Evolutionary conservation across 805 yeast genomes (phyloP).

Genomic region (Spathaspora sp.): DNA sequence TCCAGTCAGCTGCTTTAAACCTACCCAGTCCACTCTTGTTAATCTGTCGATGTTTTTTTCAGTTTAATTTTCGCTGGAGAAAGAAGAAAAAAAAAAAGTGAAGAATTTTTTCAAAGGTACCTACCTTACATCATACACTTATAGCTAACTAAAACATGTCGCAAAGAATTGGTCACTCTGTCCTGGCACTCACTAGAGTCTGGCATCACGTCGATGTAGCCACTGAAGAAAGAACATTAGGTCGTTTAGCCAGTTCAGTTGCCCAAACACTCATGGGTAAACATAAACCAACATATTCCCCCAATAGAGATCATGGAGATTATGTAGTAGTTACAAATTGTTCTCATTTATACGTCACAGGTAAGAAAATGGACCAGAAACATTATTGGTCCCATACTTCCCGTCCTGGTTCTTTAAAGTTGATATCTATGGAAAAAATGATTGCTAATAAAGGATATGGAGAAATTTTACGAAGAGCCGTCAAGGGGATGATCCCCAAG

Average conservation of each 20-base stretch:
- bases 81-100: background rate
- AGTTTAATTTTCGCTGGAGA: background rate
- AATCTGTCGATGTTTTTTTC: slow-evolving; percentile 1
- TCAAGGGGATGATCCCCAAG: slow-evolving; percentile 94
- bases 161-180: slow-evolving; percentile 44
- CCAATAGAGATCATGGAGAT: slow-evolving; percentile 82
- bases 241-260: slow-evolving; percentile 86
- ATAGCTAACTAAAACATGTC: slow-evolving; percentile 22
- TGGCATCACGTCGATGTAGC: slow-evolving; percentile 98
- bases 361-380: slow-evolving; percentile 77
- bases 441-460: slow-evolving; percentile 78
- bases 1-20: background rate
- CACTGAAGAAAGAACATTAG: slow-evolving; percentile 78
- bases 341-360: slow-evolving; percentile 74
- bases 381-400: slow-evolving; percentile 86
- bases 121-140: too few relatives aligned
- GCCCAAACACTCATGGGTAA: slow-evolving; percentile 93
- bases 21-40: background rate
- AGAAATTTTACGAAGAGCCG: slow-evolving; percentile 85
- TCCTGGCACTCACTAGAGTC: slow-evolving; percentile 72
- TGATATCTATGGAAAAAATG: slow-evolving; percentile 76
- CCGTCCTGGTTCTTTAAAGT: slow-evolving; percentile 85
- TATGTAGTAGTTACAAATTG: slow-evolving; percentile 96
- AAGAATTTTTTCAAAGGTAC: slow-evolving; percentile 2
- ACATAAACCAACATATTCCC: slow-evolving; percentile 86